Percentiles rank a stretch among this genome's conserved stretches.
These are phyloP conservation scores for Candolleomyces efflorescens DNA, from an alignment of 768 basidiomycete genomes.

Conservation along the genomic window DNA sequence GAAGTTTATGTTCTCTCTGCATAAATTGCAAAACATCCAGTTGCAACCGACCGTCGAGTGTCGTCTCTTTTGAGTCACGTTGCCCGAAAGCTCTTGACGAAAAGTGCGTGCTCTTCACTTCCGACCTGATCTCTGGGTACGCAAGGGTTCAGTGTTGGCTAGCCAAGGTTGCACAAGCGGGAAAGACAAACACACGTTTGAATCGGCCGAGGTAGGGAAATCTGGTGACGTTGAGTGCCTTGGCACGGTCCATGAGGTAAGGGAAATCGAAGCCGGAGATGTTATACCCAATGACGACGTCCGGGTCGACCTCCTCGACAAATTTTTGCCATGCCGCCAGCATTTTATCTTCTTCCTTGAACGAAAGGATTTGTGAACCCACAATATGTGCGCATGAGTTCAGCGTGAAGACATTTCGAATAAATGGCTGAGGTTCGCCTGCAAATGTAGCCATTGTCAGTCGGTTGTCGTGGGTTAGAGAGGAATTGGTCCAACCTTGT, in stretches of 20 bases:
- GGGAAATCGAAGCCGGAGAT: conserved; percentile 93
- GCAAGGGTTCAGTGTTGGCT: conserved; percentile 3
- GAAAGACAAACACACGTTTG: conserved; percentile 43
- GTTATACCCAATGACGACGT: conserved; percentile 96
- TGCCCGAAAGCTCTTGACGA: conserved; percentile 97
- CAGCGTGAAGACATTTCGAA: conserved; percentile 94
- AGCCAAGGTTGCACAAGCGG: background rate
- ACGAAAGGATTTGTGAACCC: conserved; percentile 93
- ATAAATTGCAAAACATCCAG: conserved; percentile 96
- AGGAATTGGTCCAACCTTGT: conserved; percentile 60
- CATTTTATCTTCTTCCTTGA: conserved; percentile 68
- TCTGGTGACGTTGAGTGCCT: conserved; percentile 61
- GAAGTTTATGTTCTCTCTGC: conserved; percentile 97
- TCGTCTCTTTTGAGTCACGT: conserved; percentile 92
- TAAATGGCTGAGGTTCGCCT: conserved; percentile 93
- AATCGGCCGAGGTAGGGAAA: conserved; percentile 79
- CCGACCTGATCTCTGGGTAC: conserved; percentile 61
- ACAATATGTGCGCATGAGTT: conserved; percentile 94
- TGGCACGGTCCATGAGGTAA: conserved; percentile 91
- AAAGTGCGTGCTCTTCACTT: conserved; percentile 92
- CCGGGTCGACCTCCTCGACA: conserved; percentile 86
- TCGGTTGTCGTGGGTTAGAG: background rate
- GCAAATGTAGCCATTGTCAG: conserved; percentile 5
- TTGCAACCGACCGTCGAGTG: conserved; percentile 88
- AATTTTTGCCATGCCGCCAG: conserved; percentile 88